These are phyloP conservation scores for Monsonia emarginata DNA, from an alignment of 441 rosid species.

Conservation along the genomic window DNA sequence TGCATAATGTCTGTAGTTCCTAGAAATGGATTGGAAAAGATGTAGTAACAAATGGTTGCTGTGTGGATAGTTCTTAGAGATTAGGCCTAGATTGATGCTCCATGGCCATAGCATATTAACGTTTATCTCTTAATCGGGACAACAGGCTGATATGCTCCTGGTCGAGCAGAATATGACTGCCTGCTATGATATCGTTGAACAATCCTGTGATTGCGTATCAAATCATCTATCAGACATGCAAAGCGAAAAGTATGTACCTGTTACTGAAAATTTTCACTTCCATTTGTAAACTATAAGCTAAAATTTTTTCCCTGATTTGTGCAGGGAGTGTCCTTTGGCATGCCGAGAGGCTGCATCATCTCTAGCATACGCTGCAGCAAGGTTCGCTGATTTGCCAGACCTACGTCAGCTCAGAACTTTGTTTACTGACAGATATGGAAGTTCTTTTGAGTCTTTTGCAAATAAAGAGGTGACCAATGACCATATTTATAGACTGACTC, in stretches of 20 bases:
- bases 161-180: slow-evolving; percentile 45
- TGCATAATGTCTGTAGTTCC: no score
- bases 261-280: no score
- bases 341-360: slow-evolving; percentile 73
- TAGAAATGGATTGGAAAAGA: no score
- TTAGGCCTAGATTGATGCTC: no score
- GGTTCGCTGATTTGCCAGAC: slow-evolving; percentile 85
- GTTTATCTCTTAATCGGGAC: not conserved
- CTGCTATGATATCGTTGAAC: slow-evolving; percentile 44
- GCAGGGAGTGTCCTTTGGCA: slow-evolving; percentile 81
- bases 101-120: not conserved
- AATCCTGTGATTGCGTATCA: slow-evolving; percentile 33
- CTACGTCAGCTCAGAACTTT: slow-evolving; percentile 70
- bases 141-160: slow-evolving; percentile 67
- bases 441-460: slow-evolving; percentile 30
- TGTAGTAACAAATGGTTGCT: no score
- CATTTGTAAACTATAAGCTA: no score
- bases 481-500: not conserved
- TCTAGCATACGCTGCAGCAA: slow-evolving; percentile 84
- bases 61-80: no score
- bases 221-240: slow-evolving; percentile 42
- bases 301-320: not conserved
- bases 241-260: slow-evolving; percentile 46
- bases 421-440: slow-evolving; percentile 60
- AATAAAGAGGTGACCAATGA: slow-evolving; percentile 48